phyloP scores from a whole-genome alignment of 169 alveolate species.

The Eimeria necatrix region DNA sequence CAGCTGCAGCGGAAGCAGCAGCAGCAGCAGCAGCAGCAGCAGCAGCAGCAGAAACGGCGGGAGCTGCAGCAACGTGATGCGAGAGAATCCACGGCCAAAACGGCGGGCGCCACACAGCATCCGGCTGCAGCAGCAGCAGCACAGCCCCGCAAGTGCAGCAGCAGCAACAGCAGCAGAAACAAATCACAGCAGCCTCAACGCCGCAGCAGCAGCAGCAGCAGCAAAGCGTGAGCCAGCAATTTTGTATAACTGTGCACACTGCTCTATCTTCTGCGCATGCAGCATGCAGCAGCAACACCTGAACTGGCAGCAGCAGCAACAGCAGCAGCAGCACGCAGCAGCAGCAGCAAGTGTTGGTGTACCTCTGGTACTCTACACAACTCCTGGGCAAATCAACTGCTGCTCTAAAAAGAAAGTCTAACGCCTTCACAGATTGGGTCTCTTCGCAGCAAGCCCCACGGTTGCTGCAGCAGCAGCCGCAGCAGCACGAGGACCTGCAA shows the following conservation, averaged over 20 bases:
- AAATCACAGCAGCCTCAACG: neutral
- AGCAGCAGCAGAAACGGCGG: neutral
- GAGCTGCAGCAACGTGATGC: no score
- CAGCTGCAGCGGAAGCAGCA: constrained; percentile 49
- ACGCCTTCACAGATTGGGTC: no score
- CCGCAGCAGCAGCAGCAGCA: neutral
- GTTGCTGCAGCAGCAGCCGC: neutral
- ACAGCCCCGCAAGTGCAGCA: neutral
- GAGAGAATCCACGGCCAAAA: neutral
- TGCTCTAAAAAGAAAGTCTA: no score
- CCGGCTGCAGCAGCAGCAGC: constrained; percentile 16
- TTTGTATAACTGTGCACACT: no score
- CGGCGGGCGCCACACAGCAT: neutral
- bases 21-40: constrained; percentile 10
- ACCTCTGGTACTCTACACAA: neutral
- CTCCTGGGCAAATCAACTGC: neutral
- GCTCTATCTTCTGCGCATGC: neutral
- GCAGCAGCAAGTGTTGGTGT: constrained; percentile 5
- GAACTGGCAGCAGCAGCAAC: no score
- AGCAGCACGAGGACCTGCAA: neutral
- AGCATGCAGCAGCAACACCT: neutral
- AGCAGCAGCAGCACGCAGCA: neutral
- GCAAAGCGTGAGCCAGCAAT: no score
- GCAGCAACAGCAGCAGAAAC: constrained; percentile 5
- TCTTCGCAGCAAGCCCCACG: neutral